phyloP scores from a whole-genome alignment of 176 grass and related monocot genomes.

The Areca catechu region DNA sequence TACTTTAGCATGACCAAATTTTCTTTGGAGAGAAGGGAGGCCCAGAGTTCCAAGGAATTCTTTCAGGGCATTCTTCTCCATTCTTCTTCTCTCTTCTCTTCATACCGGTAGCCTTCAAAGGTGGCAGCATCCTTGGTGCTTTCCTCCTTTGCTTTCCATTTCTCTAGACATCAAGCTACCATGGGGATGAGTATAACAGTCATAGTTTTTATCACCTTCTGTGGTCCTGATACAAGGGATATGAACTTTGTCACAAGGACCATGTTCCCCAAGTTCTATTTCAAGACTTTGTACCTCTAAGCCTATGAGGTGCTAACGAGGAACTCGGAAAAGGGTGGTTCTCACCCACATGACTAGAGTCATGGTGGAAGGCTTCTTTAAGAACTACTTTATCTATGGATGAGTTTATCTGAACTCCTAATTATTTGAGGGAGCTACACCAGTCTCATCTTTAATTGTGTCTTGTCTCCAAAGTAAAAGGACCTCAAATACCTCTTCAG shows the following conservation, averaged over 20 bases:
- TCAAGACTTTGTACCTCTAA: background rate
- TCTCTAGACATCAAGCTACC: conserved; percentile 38
- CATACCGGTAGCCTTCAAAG: conserved; percentile 87
- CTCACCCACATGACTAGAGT: conserved; percentile 45
- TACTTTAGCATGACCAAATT: conserved; percentile 14
- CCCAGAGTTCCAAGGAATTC: conserved; percentile 25
- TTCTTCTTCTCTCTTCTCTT: conserved; percentile 45
- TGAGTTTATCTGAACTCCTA: conserved; percentile 54
- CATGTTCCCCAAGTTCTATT: background rate
- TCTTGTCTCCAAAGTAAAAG: conserved; percentile 1
- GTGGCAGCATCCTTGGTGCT: conserved; percentile 53
- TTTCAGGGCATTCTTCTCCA: conserved; percentile 51
- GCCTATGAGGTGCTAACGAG: conserved; percentile 8
- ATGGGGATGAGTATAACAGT: background rate
- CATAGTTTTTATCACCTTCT: background rate
- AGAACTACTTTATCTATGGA: conserved; percentile 53
- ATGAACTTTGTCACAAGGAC: background rate
- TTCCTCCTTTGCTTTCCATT: conserved; percentile 38
- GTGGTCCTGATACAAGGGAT: background rate
- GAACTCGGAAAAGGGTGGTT: conserved; percentile 28
- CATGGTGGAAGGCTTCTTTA: conserved; percentile 71
- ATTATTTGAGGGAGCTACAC: conserved; percentile 32
- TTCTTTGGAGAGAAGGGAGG: conserved; percentile 5
- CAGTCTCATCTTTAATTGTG: conserved; percentile 25
- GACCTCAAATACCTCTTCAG: conserved; percentile 22